These are phyloP conservation scores for Straminergon stramineum DNA, from an alignment of 225 moss, liverwort and hornwort genomes.

Conservation along the genomic window DNA sequence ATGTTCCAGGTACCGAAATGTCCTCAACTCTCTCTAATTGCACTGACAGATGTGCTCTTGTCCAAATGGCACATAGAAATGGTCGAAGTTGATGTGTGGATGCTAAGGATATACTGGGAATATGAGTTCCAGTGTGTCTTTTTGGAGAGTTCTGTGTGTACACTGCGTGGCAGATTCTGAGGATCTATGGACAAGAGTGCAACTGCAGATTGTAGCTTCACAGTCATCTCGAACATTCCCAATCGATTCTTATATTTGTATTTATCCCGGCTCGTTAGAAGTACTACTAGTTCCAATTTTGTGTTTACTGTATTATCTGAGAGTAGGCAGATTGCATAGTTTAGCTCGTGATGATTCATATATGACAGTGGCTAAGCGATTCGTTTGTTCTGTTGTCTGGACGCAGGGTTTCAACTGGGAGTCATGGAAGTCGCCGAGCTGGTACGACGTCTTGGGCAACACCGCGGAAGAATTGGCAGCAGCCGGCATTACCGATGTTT, in stretches of 20 bases:
- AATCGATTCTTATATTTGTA: background rate
- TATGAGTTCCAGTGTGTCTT: background rate
- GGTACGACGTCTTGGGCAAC: slow-evolving; percentile 53
- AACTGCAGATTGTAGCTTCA: background rate
- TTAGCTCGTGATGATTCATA: background rate
- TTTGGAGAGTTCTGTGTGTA: background rate
- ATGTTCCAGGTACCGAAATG: slow-evolving; percentile 59
- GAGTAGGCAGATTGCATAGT: no score
- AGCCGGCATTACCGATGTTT: slow-evolving; percentile 76
- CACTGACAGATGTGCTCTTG: background rate
- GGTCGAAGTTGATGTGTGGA: background rate
- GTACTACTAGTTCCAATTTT: background rate
- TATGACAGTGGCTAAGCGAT: background rate
- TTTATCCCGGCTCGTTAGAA: background rate
- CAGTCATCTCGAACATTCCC: background rate
- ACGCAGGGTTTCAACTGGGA: slow-evolving; percentile 87
- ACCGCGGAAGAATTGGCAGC: slow-evolving; percentile 47
- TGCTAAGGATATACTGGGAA: background rate
- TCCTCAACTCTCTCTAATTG: background rate
- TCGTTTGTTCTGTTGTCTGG: background rate
- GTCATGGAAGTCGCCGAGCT: slow-evolving; percentile 61
- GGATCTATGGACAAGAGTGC: background rate
- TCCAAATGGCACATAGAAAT: background rate
- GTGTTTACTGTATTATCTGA: background rate
- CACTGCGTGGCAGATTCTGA: background rate